phyloP scores from a whole-genome alignment of 2,329 filamentous ascomycete species.

The Pseudogymnoascus sp. region DNA sequence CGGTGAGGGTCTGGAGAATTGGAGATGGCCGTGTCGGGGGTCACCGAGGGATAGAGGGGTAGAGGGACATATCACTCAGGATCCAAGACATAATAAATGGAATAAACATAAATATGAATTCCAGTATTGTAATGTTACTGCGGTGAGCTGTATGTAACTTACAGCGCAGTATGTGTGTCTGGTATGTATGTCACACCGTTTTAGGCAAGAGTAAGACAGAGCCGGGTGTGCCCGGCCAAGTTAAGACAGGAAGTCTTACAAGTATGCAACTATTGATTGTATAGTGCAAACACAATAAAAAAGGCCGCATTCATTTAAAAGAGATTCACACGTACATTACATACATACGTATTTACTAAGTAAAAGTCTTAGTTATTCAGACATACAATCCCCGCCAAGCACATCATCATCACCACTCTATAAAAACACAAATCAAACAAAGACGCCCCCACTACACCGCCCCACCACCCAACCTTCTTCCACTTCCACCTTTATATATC shows the following conservation, averaged over 20 bases:
- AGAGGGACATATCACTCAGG: not conserved
- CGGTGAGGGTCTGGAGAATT: not conserved
- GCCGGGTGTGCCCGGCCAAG: not conserved
- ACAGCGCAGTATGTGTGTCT: not conserved
- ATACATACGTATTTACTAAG: not conserved
- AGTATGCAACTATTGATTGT: not conserved
- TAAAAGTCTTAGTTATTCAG: not conserved
- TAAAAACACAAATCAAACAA: constrained; percentile 2
- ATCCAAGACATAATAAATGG: not conserved
- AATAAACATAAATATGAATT: not conserved
- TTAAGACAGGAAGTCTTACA: not conserved
- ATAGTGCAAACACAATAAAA: not conserved
- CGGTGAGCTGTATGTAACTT: not conserved
- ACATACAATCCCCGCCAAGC: not conserved
- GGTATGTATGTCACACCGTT: not conserved
- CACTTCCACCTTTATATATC: not conserved
- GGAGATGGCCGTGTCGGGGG: not conserved
- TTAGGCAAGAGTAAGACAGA: constrained; percentile 3
- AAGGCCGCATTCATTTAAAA: not conserved
- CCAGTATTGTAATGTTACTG: not conserved
- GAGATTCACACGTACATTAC: not conserved
- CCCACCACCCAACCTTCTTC: not conserved
- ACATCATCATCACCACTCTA: constrained; percentile 5
- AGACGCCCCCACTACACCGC: not conserved
- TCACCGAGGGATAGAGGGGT: not conserved